Evolutionary conservation across 441 rosid genomes (phyloP).

Genomic region (Jatropha podagrica): DNA sequence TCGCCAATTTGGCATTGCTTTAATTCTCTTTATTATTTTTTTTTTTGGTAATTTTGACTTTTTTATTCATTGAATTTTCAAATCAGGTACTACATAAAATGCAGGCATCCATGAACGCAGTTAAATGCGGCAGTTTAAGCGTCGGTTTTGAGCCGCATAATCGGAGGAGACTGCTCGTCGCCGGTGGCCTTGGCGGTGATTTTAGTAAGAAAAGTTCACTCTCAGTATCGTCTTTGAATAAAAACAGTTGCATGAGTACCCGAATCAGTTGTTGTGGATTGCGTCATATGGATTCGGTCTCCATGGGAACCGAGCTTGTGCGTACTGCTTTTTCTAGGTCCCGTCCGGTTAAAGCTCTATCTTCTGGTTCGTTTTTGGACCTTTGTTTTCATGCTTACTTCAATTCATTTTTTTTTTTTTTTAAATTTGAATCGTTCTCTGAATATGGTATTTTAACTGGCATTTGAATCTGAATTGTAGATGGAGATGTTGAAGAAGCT

Average conservation of each 20-base stretch:
- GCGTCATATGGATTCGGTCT: conserved; percentile 30
- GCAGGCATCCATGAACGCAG: conserved; percentile 57
- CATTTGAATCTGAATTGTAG: conserved; percentile 36
- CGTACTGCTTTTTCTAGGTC: conserved; percentile 58
- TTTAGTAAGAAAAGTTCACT: conserved; percentile 21
- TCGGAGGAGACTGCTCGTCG: conserved; percentile 24
- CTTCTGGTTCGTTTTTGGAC: conserved; percentile 55
- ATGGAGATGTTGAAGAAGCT: conserved; percentile 60
- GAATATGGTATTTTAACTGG: neutral
- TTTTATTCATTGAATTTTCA: conserved; percentile 25
- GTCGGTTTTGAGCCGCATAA: conserved; percentile 31
- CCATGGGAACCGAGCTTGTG: conserved; percentile 64
- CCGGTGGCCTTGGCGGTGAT: conserved; percentile 9
- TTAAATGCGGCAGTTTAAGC: conserved; percentile 31
- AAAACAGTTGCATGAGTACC: conserved; percentile 26
- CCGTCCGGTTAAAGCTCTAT: conserved; percentile 64
- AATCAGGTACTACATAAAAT: conserved; percentile 31
- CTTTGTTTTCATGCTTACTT: neutral
- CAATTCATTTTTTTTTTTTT: neutral
- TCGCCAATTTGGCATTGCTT: neutral
- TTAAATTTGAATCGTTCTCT: neutral
- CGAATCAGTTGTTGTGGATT: conserved; percentile 34
- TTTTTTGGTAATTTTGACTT: neutral
- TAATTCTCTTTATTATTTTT: neutral
- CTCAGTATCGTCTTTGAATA: conserved; percentile 3